Base-by-base conservation (phyloP, 805 yeast species). In the Ogataea nakhonphanomensis region DNA sequence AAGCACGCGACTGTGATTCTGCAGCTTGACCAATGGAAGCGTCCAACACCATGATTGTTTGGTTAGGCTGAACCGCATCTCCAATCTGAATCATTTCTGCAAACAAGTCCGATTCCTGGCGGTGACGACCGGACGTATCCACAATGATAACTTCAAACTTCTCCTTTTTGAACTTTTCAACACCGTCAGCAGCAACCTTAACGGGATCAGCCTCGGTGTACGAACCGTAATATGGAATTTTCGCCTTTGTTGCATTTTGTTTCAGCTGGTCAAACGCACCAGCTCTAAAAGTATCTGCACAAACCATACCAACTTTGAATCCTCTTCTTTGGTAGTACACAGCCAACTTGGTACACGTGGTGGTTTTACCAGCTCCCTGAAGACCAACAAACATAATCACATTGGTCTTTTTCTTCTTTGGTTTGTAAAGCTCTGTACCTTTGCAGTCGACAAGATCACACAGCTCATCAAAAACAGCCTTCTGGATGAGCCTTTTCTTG, bases 11-110 rank as follows among this genome's bases (percentile, higher is more conserved):
- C 65, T 91, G 99, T 7, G 84, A 75, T 69, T 91, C 96, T 2
- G 99, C 99, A 9, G 98, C 97, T 67, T 91, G 99, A 59, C 99
- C 99, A 50, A 91, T 91, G 2, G 96, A 81, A 0, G 97, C 98
- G 63, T 91, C 99, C 61, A 91, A 73, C 27, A 91, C 98, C 98
- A 91, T 88, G 44, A 91, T 86, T 1, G 99, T 93, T 63, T 93
- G 97, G 48, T 88, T 79, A n/a, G 99, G 99, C 37, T 76, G 71
- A 31, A 93, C 89, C 8, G 89, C 88, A 44, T 80, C 81, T 32
- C 91, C 81, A 44, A 91, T 91, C 65, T 93, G 95, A 23, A 89
- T 72, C 99, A 91, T 91, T 68, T 91, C 99, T 48, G 82, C 82
- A 59, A 91, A 91, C 54, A 91, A 73, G 44, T 85, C 93, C 52